Percentiles rank a stretch among this genome's conserved stretches.
phyloP scores from a whole-genome alignment of 768 basidiomycete species.

The Suillus spraguei region DNA sequence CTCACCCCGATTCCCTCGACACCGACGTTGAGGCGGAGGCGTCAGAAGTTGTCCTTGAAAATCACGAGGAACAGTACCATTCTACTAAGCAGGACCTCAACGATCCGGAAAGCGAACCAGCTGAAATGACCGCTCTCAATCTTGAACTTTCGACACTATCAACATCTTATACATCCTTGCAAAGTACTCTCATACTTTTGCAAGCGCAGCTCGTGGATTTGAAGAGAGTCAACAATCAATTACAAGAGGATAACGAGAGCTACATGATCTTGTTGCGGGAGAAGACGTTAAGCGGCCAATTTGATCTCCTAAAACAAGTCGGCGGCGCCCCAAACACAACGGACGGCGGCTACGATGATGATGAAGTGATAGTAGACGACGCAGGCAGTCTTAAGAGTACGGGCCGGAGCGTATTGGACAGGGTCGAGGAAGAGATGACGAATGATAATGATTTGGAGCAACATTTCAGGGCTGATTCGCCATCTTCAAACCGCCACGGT shows the following conservation, averaged over 20 bases:
- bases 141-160: conserved; percentile 87
- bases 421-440: conserved; percentile 55
- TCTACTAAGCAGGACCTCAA: conserved; percentile 49
- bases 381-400: conserved; percentile 58
- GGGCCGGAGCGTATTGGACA: conserved; percentile 59
- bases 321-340: conserved; percentile 46
- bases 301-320: conserved; percentile 73
- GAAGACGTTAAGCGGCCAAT: conserved; percentile 87
- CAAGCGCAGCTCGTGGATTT: conserved; percentile 86
- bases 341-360: conserved; percentile 42
- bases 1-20: conserved; percentile 13
- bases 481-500: conserved; percentile 44
- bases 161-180: conserved; percentile 80
- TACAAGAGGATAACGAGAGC: conserved; percentile 96
- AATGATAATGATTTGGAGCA: conserved; percentile 47
- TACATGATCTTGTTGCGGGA: conserved; percentile 94
- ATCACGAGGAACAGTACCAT: conserved; percentile 22
- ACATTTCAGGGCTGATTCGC: conserved; percentile 38
- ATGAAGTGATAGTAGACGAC: conserved; percentile 34
- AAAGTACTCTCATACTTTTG: conserved; percentile 82
- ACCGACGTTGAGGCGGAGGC: conserved; percentile 44
- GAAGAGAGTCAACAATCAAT: conserved; percentile 81
- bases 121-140: conserved; percentile 82
- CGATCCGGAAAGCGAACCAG: conserved; percentile 76
- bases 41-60: conserved; percentile 35